Evolutionary conservation across 1,139 yeast species (phyloP).

Genomic region (Debaryomyces robertsiae): DNA sequence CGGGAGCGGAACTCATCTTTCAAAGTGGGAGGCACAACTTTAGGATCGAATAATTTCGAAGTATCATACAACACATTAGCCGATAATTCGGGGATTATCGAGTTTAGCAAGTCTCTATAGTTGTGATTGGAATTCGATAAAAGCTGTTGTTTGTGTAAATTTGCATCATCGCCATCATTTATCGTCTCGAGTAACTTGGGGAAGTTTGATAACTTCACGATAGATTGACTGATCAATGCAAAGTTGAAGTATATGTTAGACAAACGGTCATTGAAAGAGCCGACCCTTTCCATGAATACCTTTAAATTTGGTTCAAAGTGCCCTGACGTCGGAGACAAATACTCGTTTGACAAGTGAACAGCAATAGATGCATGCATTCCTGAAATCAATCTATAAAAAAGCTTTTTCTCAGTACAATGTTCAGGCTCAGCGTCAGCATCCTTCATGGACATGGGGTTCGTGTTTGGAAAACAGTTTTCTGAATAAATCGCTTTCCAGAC

Average conservation of each 20-base stretch:
- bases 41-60: conserved; percentile 57
- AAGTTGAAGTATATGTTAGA: conserved; percentile 91
- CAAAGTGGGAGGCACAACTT: conserved; percentile 55
- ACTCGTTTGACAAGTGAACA: conserved; percentile 88
- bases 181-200: conserved; percentile 31
- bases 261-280: conserved; percentile 83
- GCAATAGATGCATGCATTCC: conserved; percentile 98
- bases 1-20: conserved; percentile 85
- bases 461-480: conserved; percentile 81
- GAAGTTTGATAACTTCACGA: conserved; percentile 57
- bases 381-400: conserved; percentile 81
- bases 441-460: conserved; percentile 41
- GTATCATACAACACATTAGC: conserved; percentile 47
- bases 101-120: conserved; percentile 35
- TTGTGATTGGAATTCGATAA: conserved; percentile 51
- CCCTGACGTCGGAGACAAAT: conserved; percentile 69
- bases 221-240: conserved; percentile 80
- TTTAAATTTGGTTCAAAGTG: conserved; percentile 82
- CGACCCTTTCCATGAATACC: conserved; percentile 87
- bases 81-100: conserved; percentile 31
- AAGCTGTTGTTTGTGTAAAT: conserved; percentile 38
- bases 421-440: conserved; percentile 40
- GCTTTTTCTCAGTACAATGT: conserved; percentile 78
- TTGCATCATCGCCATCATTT: conserved; percentile 26
- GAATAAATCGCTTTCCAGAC: conserved; percentile 93